phyloP scores from a whole-genome alignment of 2,329 filamentous ascomycete species.

The Corinectria fuckeliana region DNA sequence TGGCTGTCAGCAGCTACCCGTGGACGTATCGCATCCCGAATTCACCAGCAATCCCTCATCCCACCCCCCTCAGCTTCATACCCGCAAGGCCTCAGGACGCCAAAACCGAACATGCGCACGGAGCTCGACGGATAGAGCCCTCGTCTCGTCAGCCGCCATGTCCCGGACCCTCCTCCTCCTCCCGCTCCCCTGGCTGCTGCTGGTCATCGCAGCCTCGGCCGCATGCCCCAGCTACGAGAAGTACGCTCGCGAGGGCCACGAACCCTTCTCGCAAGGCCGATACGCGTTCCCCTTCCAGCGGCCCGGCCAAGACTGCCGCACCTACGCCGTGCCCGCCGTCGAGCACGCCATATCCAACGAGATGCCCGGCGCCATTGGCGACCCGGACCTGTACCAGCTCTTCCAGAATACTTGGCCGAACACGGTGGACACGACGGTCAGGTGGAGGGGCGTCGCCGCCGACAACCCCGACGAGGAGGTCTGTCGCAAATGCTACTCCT shows the following conservation, averaged over 20 bases:
- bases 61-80: background rate
- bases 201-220: slow-evolving; percentile 29
- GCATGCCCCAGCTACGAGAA: slow-evolving; percentile 45
- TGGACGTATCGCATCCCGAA: too few relatives aligned
- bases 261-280: slow-evolving; percentile 77
- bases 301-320: slow-evolving; percentile 77
- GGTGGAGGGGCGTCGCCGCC: slow-evolving; percentile 68
- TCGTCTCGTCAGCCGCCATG: slow-evolving; percentile 17
- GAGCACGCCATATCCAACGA: slow-evolving; percentile 73
- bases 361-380: slow-evolving; percentile 72
- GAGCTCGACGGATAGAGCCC: background rate
- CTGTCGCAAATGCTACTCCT: background rate
- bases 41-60: background rate
- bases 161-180: background rate
- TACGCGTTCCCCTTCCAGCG: slow-evolving; percentile 82
- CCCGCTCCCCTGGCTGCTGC: too few relatives aligned
- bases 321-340: slow-evolving; percentile 77
- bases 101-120: background rate
- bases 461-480: slow-evolving; percentile 66
- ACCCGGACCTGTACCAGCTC: slow-evolving; percentile 75
- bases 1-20: background rate
- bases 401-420: slow-evolving; percentile 79
- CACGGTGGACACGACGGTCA: slow-evolving; percentile 75
- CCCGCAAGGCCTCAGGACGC: background rate
- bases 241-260: slow-evolving; percentile 54